Evolutionary conservation across 192 early-diverging fungal genomes (phyloP).

Genomic region (Coemansia sp.): DNA sequence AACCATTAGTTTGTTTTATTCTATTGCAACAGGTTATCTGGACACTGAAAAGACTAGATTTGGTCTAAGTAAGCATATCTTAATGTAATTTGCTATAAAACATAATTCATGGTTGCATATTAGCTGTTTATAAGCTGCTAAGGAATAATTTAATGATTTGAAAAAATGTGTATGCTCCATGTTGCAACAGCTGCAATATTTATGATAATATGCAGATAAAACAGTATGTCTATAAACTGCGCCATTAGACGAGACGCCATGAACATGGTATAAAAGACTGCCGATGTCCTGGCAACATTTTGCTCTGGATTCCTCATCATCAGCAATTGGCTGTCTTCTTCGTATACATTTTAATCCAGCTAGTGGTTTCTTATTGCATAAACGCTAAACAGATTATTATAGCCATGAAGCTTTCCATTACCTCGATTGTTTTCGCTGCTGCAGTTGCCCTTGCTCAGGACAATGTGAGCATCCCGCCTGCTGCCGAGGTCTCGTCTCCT

Average conservation of each 20-base stretch:
- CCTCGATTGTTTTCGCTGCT: conserved; percentile 1
- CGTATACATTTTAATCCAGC: not conserved
- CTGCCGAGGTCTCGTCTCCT: not conserved
- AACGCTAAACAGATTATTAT: not conserved
- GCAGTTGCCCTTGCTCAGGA: conserved; percentile 9
- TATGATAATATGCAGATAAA: too few relatives aligned
- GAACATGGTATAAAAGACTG: not conserved
- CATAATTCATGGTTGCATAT: too few relatives aligned
- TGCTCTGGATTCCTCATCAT: not conserved
- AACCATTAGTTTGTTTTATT: conserved; percentile 21
- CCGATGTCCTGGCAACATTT: not conserved
- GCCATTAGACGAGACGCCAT: not conserved
- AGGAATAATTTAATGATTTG: too few relatives aligned
- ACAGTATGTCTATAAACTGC: not conserved
- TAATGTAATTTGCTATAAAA: not conserved
- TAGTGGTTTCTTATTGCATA: not conserved
- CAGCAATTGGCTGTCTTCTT: not conserved
- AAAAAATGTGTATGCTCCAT: not conserved
- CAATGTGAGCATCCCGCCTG: not conserved
- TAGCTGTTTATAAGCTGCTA: too few relatives aligned
- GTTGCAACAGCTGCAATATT: not conserved
- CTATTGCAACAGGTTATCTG: not conserved
- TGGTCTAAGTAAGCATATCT: not conserved
- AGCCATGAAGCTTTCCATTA: conserved; percentile 9
- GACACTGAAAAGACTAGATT: not conserved